phyloP scores from a whole-genome alignment of 2,329 filamentous ascomycete species.

The Gaeumannomyces sp. region DNA sequence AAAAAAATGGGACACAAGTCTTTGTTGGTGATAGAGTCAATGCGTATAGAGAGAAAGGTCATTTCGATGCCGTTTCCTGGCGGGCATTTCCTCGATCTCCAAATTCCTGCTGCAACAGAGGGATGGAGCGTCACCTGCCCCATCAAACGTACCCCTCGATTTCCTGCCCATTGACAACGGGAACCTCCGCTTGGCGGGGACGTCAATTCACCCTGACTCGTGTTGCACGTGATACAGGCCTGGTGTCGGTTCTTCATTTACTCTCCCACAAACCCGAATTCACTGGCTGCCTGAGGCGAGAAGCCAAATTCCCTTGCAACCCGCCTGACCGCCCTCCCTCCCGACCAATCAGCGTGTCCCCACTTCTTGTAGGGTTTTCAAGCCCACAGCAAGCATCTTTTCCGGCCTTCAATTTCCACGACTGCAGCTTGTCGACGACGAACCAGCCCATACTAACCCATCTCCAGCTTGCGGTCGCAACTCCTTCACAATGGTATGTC shows the following conservation, averaged over 20 bases:
- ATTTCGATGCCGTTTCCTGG: too few species aligned
- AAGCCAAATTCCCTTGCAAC: background rate
- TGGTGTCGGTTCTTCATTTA: too few species aligned
- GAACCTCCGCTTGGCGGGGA: conserved; percentile 52
- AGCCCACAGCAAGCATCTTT: conserved; percentile 35
- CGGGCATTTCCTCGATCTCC: too few species aligned
- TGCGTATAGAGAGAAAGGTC: too few species aligned
- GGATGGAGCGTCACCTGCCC: background rate
- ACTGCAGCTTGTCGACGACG: conserved; percentile 16
- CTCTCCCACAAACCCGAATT: too few species aligned
- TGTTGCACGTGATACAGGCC: background rate
- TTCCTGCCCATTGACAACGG: conserved; percentile 51
- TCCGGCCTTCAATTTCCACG: conserved; percentile 10
- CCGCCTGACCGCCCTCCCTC: background rate
- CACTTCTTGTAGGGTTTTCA: conserved; percentile 33
- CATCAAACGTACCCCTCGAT: background rate
- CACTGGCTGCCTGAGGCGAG: too few species aligned
- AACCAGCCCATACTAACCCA: conserved; percentile 9
- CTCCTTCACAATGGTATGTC: conserved; percentile 48
- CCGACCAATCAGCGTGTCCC: conserved; percentile 10
- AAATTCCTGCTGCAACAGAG: too few species aligned
- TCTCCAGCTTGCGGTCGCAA: conserved; percentile 38
- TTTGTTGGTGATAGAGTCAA: too few species aligned
- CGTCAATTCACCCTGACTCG: conserved; percentile 27
- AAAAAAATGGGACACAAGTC: too few species aligned